A percentile compares a stretch with the other conserved stretches of the same genome.
Conservation (phyloP, 768 basidiomycete species). For the Austroboletus eburneus region DNA sequence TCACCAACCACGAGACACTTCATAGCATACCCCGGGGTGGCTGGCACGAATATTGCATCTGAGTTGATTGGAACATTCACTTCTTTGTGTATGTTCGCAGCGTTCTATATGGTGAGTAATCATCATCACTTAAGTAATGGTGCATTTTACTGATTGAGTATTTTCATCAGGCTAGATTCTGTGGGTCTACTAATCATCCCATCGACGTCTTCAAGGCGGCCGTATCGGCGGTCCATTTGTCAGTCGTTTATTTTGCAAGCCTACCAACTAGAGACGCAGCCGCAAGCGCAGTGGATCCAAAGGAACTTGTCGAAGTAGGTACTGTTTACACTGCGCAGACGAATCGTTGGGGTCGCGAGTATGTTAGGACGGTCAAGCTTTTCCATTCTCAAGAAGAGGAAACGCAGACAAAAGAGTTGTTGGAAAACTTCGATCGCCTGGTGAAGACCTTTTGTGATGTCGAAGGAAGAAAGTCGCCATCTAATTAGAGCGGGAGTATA, state of each 20-base stretch:
- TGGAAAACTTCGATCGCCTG: slow-evolving; percentile 54
- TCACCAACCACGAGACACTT: slow-evolving; percentile 43
- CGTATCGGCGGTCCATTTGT: slow-evolving; percentile 60
- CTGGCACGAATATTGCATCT: slow-evolving; percentile 55
- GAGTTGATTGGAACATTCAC: slow-evolving; percentile 43
- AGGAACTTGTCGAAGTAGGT: slow-evolving; percentile 14
- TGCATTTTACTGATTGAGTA: slow-evolving; percentile 2
- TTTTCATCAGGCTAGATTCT: slow-evolving; percentile 51
- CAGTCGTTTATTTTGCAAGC: slow-evolving; percentile 52
- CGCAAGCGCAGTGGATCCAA: slow-evolving; percentile 4
- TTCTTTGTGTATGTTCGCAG: slow-evolving; percentile 44
- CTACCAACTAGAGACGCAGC: slow-evolving; percentile 34
- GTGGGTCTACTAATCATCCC: slow-evolving; percentile 65
- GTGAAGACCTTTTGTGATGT: slow-evolving; percentile 36
- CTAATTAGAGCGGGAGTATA: slow-evolving; percentile 11
- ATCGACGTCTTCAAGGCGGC: slow-evolving; percentile 63
- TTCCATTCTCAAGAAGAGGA: slow-evolving; percentile 49
- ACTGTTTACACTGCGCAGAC: slow-evolving; percentile 54
- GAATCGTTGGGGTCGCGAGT: slow-evolving; percentile 51
- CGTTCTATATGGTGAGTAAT: slow-evolving; percentile 64
- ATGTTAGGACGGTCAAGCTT: slow-evolving; percentile 48
- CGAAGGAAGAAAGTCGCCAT: slow-evolving; percentile 25
- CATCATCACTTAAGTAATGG: neutral
- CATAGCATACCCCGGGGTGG: slow-evolving; percentile 66
- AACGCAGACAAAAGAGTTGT: slow-evolving; percentile 42